Percentiles rank a stretch among this genome's conserved stretches.
Conservation (phyloP, 129 eudicot genomes). For the Tagetes patula region DNA sequence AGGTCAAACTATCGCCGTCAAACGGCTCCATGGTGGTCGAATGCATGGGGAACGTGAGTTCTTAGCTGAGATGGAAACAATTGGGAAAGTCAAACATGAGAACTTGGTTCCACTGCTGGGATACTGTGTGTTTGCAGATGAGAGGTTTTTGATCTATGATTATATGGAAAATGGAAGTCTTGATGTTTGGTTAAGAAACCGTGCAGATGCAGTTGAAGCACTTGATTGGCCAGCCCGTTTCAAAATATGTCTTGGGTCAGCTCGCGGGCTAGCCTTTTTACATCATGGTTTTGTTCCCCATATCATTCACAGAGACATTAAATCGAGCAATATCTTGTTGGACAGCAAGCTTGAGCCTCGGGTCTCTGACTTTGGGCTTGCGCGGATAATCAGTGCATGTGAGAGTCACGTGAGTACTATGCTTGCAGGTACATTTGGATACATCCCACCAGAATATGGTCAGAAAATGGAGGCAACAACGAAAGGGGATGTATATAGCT, state of each 20-base stretch:
- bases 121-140: slow-evolving; percentile 77
- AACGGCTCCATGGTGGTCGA: slow-evolving; percentile 78
- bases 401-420: slow-evolving; percentile 91
- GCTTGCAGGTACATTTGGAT: slow-evolving; percentile 89
- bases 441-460: slow-evolving; percentile 96
- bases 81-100: slow-evolving; percentile 85
- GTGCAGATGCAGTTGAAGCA: slow-evolving; percentile 65
- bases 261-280: slow-evolving; percentile 77
- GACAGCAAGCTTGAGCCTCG: slow-evolving; percentile 75
- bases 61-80: slow-evolving; percentile 91
- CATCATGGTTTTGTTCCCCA: slow-evolving; percentile 93
- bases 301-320: slow-evolving; percentile 86
- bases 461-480: slow-evolving; percentile 84
- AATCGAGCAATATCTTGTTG: slow-evolving; percentile 82
- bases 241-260: slow-evolving; percentile 77
- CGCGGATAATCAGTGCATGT: slow-evolving; percentile 88
- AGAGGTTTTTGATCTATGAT: slow-evolving; percentile 81
- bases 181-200: slow-evolving; percentile 74
- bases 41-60: slow-evolving; percentile 84
- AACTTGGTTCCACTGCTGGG: slow-evolving; percentile 74
- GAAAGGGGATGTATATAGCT: slow-evolving; percentile 88
- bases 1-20: slow-evolving; percentile 75
- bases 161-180: slow-evolving; percentile 95
- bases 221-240: slow-evolving; percentile 89
- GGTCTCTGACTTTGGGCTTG: slow-evolving; percentile 91